These are phyloP conservation scores for Barnettozyma salicaria DNA, from an alignment of 805 yeast genomes.

Conservation along the genomic window DNA sequence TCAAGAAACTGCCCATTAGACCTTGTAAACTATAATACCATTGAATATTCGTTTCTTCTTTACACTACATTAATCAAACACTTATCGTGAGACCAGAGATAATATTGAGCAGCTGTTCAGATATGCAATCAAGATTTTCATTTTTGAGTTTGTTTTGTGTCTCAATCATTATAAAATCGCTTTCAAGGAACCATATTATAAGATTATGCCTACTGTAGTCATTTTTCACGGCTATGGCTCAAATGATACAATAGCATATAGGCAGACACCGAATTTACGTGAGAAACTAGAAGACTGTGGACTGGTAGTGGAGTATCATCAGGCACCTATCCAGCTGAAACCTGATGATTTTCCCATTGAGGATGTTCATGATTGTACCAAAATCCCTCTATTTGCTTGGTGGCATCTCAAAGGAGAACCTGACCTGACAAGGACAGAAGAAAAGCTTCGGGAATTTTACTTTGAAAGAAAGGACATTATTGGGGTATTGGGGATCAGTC, in stretches of 20 bases:
- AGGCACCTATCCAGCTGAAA: constrained; percentile 2
- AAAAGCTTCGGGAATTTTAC: background rate
- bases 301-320: constrained; percentile 3
- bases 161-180: background rate
- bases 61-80: too few relatives aligned
- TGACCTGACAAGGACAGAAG: background rate
- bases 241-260: constrained; percentile 1
- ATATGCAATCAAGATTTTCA: too few relatives aligned
- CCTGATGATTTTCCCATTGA: constrained; percentile 6
- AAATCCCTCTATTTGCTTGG: constrained; percentile 4
- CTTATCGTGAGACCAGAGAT: too few relatives aligned
- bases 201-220: constrained; percentile 3
- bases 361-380: constrained; percentile 3
- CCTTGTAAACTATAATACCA: too few relatives aligned
- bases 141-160: background rate
- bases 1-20: too few relatives aligned
- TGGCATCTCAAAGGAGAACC: constrained; percentile 6
- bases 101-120: too few relatives aligned
- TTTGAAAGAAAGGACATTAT: background rate
- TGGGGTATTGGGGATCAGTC: constrained; percentile 10
- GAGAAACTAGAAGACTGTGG: constrained; percentile 2
- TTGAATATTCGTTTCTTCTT: too few relatives aligned
- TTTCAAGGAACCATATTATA: background rate
- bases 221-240: constrained; percentile 9
- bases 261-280: constrained; percentile 3